Evolutionary conservation across 2,329 filamentous ascomycete species (phyloP), one percentile per base, ranked within the genome.

Genomic region (Botrytis tulipae): DNA sequence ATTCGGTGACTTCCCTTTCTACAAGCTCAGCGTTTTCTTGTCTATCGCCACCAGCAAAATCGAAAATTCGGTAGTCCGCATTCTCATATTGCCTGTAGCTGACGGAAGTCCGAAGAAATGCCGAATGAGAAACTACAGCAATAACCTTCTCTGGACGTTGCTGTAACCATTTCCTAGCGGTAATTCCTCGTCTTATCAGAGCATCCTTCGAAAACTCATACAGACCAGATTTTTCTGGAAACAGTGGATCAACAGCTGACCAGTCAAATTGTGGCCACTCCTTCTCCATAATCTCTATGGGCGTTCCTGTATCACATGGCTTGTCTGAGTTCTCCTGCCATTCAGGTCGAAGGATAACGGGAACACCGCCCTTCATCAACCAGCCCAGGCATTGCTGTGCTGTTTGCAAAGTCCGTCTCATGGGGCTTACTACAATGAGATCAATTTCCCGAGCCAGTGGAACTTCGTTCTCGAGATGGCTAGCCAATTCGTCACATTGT

Each of bases 231-330:
- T 80, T 81, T 2, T 74, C 35, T 29, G 80, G 80, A 69, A 76
- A 82, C 29, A 67, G 29, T 9, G 80, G 79, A 63, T 82, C 80
- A 14, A 81, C 77, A 32, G 62, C 54, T 40, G 76, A 76, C 80
- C 80, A 82, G 70, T 81, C 78, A 67, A 81, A 81, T 46, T 80
- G 77, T 8, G 79, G 78, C 79, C 79, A 82, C 65, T 80, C 79
- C 37, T 76, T 76, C 46, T 74, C 68, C 77, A 82, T 80, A 4
- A 63, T 61, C 29, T 75, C 51, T 14, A 79, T 77, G 1, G 73
- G 14, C 29, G 76, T 78, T n/a, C 80, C 80, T 18, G 75, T 79
- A 61, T 81, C 80, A 75, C 79, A 80, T 37, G 80, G 80, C 40
- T 79, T 78, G 42, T 72, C 74, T 20, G 79, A 79, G 65, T 80